Conservation (phyloP, 208 protist species). For the Porcisia hertigi region DNA sequence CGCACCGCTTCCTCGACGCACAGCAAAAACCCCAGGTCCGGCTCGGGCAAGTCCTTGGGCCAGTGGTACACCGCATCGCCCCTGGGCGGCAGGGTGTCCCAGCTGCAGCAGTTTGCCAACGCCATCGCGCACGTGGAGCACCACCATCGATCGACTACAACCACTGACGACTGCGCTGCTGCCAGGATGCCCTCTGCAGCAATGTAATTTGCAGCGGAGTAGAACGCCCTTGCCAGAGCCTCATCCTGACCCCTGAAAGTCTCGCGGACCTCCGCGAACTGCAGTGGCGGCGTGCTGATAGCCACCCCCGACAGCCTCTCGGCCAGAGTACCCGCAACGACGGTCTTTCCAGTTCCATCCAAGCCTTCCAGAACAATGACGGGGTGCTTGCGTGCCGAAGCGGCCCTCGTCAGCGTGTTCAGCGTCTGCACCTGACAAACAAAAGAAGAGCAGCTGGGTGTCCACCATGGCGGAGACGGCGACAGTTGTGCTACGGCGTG, state of each 20-base stretch:
- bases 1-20: constrained; percentile 64
- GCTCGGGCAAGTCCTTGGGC: constrained; percentile 46
- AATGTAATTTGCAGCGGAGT: constrained; percentile 72
- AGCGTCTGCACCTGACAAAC: constrained; percentile 19
- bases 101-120: constrained; percentile 40
- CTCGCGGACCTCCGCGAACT: constrained; percentile 43
- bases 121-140: constrained; percentile 81
- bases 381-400: constrained; percentile 13
- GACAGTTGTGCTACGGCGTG: constrained; percentile 26
- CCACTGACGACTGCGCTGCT: constrained; percentile 8
- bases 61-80: constrained; percentile 52
- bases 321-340: constrained; percentile 41
- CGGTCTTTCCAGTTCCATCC: constrained; percentile 76
- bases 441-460: constrained; percentile 37
- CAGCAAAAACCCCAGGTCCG: constrained; percentile 41
- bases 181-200: constrained; percentile 39
- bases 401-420: neutral
- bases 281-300: constrained; percentile 49
- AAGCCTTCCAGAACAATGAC: constrained; percentile 69
- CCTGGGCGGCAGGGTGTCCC: constrained; percentile 33
- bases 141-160: constrained; percentile 83
- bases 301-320: constrained; percentile 36
- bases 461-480: constrained; percentile 63
- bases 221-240: constrained; percentile 59
- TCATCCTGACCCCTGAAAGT: constrained; percentile 47